phyloP scores from a whole-genome alignment of 106 monocot species.

The Platanthera zijinensis region DNA sequence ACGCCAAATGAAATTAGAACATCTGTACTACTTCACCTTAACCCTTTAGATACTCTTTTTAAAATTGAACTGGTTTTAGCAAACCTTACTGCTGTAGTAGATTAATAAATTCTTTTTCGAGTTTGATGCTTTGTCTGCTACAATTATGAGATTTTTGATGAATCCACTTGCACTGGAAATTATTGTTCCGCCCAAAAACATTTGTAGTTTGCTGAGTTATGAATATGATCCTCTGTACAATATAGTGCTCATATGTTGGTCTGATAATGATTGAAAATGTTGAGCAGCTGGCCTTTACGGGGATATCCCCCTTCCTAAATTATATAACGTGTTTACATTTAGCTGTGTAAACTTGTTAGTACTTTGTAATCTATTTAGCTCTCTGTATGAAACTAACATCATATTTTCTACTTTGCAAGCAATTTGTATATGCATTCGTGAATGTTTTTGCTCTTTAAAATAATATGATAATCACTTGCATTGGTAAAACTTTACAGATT shows the following conservation, averaged over 20 bases:
- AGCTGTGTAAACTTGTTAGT: not conserved
- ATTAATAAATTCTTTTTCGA: not conserved
- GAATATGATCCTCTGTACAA: not conserved
- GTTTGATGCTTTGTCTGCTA: no score
- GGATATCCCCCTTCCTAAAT: not conserved
- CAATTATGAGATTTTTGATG: not conserved
- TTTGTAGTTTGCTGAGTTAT: not conserved
- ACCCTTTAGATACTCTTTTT: not conserved
- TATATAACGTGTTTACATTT: not conserved
- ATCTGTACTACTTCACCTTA: no score
- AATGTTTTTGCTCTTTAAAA: not conserved
- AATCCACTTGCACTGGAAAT: not conserved
- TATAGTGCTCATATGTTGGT: not conserved
- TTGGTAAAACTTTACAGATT: slow-evolving; percentile 38
- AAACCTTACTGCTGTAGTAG: not conserved
- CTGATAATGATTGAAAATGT: not conserved
- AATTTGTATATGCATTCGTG: not conserved
- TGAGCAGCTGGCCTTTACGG: not conserved
- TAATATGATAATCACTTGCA: not conserved
- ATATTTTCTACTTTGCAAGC: not conserved
- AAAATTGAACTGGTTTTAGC: not conserved
- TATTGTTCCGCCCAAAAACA: not conserved
- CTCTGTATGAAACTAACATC: no score
- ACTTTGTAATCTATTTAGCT: no score
- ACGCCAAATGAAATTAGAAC: no score